Percentiles rank a stretch among this genome's conserved stretches.
phyloP scores from a whole-genome alignment of 768 basidiomycete species.

The Phlebiopsis flavidoalba region DNA sequence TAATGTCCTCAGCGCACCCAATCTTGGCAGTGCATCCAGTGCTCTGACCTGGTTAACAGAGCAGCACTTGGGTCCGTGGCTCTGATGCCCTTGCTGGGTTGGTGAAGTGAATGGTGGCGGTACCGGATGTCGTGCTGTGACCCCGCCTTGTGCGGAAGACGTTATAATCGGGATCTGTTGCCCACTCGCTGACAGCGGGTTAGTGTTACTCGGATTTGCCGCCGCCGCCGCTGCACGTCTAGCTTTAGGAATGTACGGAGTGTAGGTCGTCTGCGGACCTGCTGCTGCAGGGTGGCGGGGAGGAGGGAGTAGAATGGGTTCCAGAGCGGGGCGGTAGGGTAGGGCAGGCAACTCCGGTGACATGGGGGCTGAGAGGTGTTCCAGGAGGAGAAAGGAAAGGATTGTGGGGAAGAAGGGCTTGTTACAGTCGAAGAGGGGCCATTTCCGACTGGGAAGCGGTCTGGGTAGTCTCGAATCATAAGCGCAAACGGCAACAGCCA shows the following conservation, averaged over 20 bases:
- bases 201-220: slow-evolving; percentile 17
- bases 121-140: slow-evolving; percentile 41
- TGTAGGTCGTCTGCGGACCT: slow-evolving; percentile 65
- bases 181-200: slow-evolving; percentile 36
- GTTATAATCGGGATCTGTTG: slow-evolving; percentile 69
- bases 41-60: slow-evolving; percentile 85
- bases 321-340: slow-evolving; percentile 27
- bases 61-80: slow-evolving; percentile 59
- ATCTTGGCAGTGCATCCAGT: slow-evolving; percentile 78
- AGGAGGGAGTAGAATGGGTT: slow-evolving; percentile 36
- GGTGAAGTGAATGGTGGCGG: slow-evolving; percentile 14
- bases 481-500: slow-evolving; percentile 87
- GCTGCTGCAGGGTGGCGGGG: slow-evolving; percentile 46
- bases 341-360: slow-evolving; percentile 33
- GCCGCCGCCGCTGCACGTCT: slow-evolving; percentile 36
- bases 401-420: slow-evolving; percentile 20
- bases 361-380: slow-evolving; percentile 22
- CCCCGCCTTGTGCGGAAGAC: slow-evolving; percentile 40
- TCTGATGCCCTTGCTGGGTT: slow-evolving; percentile 14
- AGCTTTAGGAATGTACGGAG: slow-evolving; percentile 73
- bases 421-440: slow-evolving; percentile 20
- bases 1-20: slow-evolving; percentile 83
- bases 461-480: slow-evolving; percentile 96
- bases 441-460: slow-evolving; percentile 44
- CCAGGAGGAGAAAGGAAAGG: slow-evolving; percentile 29